These are phyloP conservation scores for Fusarium euwallaceae DNA, from an alignment of 2,329 filamentous ascomycete genomes.

Conservation along the genomic window DNA sequence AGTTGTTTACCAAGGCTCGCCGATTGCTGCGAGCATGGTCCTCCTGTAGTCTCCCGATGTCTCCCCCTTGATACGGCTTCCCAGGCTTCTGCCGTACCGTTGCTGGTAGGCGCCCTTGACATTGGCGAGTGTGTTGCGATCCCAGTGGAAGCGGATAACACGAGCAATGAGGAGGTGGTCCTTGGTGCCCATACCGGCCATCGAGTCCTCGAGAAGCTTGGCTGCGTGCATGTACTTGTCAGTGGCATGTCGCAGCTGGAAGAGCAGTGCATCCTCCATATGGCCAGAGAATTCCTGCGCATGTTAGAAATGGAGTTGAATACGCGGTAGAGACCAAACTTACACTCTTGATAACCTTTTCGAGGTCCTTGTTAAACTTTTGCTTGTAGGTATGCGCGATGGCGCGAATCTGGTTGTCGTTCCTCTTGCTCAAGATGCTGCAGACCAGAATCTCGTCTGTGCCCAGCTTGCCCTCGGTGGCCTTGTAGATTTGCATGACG, in stretches of 20 bases:
- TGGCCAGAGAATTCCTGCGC: slow-evolving; percentile 85
- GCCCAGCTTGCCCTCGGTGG: slow-evolving; percentile 79
- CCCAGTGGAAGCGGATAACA: slow-evolving; percentile 88
- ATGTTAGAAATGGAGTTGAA: neutral
- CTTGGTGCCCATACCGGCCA: slow-evolving; percentile 90
- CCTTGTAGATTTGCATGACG: slow-evolving; percentile 80
- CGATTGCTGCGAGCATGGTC: slow-evolving; percentile 78
- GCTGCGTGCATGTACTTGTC: slow-evolving; percentile 91
- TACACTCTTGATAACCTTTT: slow-evolving; percentile 79
- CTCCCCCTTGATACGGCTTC: slow-evolving; percentile 80
- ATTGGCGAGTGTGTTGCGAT: slow-evolving; percentile 78
- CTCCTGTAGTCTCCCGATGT: slow-evolving; percentile 87
- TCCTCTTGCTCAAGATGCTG: slow-evolving; percentile 80
- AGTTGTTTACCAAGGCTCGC: slow-evolving; percentile 55
- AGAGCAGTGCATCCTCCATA: slow-evolving; percentile 87
- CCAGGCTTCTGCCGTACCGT: slow-evolving; percentile 76
- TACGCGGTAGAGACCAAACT: slow-evolving; percentile 38
- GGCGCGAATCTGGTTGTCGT: slow-evolving; percentile 86
- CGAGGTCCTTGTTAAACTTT: slow-evolving; percentile 78
- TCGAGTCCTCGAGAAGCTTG: slow-evolving; percentile 83
- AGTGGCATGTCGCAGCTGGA: slow-evolving; percentile 80
- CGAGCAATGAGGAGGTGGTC: slow-evolving; percentile 82
- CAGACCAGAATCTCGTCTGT: slow-evolving; percentile 84
- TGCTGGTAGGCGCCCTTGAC: slow-evolving; percentile 84
- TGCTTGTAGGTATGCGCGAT: slow-evolving; percentile 81